These are phyloP conservation scores for Scedosporium apiospermum DNA, from an alignment of 2,329 filamentous ascomycete genomes.

Conservation along the genomic window DNA sequence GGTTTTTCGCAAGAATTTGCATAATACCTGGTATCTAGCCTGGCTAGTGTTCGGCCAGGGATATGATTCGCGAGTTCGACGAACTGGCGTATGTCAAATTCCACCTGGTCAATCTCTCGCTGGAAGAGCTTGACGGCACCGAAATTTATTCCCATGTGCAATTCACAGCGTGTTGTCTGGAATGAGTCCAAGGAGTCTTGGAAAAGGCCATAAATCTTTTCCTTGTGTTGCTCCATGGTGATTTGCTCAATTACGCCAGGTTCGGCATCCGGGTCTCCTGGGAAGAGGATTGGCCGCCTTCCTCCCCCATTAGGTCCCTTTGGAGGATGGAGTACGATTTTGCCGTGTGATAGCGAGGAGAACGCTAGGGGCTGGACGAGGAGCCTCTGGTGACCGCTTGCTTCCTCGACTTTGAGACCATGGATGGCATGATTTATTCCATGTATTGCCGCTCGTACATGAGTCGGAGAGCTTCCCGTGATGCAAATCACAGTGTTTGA, in stretches of 20 bases:
- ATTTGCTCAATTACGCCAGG: background rate
- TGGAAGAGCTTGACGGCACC: background rate
- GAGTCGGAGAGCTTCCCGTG: background rate
- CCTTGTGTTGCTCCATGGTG: background rate
- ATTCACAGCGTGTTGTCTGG: background rate
- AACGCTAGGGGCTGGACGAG: background rate
- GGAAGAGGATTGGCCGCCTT: too few relatives aligned
- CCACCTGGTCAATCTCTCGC: background rate
- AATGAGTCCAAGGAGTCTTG: background rate
- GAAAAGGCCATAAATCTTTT: background rate
- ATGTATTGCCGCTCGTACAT: background rate
- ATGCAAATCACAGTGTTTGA: background rate
- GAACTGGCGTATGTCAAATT: background rate
- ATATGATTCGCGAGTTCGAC: background rate
- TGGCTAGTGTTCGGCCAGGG: background rate
- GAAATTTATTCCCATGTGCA: slow-evolving; percentile 1
- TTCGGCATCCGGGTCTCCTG: too few relatives aligned
- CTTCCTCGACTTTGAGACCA: background rate
- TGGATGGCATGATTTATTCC: background rate
- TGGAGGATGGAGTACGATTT: too few relatives aligned
- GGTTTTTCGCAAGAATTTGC: background rate
- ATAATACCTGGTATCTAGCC: background rate
- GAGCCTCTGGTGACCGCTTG: background rate
- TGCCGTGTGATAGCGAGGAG: too few relatives aligned
- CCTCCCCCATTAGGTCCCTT: too few relatives aligned